Percentiles rank a stretch among this genome's conserved stretches.
Evolutionary conservation across 345 rosid genomes (phyloP).

Genomic region (Gossypioides kirkii): DNA sequence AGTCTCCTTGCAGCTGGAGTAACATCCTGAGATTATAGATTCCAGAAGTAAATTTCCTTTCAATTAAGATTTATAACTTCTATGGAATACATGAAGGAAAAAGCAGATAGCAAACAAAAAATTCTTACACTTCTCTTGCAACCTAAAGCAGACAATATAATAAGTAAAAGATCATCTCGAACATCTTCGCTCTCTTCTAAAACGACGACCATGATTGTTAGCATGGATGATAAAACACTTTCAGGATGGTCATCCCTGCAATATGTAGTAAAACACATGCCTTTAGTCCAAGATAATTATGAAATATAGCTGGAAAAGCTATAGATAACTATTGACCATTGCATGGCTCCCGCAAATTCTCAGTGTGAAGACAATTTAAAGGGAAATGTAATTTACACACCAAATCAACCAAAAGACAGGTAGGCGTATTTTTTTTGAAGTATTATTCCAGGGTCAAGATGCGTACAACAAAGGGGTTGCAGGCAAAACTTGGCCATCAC

Average conservation of each 20-base stretch:
- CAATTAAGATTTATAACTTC: constrained; percentile 9
- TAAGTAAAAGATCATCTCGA: constrained; percentile 67
- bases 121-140: constrained; percentile 64
- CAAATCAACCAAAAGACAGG: not conserved
- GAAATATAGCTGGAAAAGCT: not conserved
- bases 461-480: not conserved
- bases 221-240: constrained; percentile 80
- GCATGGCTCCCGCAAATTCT: not conserved
- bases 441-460: not conserved
- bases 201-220: constrained; percentile 74
- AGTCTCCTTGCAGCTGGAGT: constrained; percentile 69
- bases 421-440: not conserved
- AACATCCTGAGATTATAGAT: constrained; percentile 49
- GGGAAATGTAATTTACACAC: not conserved
- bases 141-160: constrained; percentile 69
- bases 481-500: not conserved
- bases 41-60: constrained; percentile 21
- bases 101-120: constrained; percentile 10
- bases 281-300: not conserved
- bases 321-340: not conserved
- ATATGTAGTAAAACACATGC: not conserved
- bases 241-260: constrained; percentile 95
- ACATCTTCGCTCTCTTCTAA: constrained; percentile 93
- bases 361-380: not conserved
- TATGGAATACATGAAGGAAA: not conserved